phyloP scores from a whole-genome alignment of 2,329 filamentous ascomycete species.

The Diaporthe amygdali region DNA sequence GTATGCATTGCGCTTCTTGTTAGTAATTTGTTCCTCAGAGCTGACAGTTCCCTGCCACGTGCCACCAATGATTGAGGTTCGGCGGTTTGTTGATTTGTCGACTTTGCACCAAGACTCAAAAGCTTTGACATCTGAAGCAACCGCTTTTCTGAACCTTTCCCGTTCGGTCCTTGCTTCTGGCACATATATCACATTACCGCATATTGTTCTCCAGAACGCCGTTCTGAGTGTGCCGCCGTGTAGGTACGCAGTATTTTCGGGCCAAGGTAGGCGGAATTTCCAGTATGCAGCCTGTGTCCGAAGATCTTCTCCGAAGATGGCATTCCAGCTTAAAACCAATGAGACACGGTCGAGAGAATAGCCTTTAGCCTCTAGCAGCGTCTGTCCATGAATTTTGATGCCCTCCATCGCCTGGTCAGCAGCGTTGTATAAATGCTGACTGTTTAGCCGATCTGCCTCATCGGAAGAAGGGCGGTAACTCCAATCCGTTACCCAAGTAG shows the following conservation, averaged over 20 bases:
- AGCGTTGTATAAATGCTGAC: neutral
- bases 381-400: neutral
- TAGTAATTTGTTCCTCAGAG: neutral
- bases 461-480: neutral
- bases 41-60: neutral
- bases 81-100: neutral
- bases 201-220: neutral
- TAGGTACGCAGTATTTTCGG: neutral
- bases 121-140: neutral
- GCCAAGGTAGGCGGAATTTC: neutral
- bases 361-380: neutral
- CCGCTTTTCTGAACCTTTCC: neutral
- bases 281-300: neutral
- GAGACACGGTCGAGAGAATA: neutral
- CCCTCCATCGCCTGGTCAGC: constrained; percentile 13
- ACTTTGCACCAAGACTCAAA: neutral
- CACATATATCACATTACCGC: neutral
- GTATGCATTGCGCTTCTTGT: neutral
- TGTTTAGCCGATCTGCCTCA: neutral
- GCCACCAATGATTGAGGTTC: neutral
- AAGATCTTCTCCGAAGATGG: neutral
- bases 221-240: neutral
- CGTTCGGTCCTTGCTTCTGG: neutral
- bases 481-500: constrained; percentile 13
- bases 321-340: neutral